Evolutionary conservation across 1,284 basidiomycete species (phyloP).

Genomic region (Ceratorhiza oryzae-sativae): DNA sequence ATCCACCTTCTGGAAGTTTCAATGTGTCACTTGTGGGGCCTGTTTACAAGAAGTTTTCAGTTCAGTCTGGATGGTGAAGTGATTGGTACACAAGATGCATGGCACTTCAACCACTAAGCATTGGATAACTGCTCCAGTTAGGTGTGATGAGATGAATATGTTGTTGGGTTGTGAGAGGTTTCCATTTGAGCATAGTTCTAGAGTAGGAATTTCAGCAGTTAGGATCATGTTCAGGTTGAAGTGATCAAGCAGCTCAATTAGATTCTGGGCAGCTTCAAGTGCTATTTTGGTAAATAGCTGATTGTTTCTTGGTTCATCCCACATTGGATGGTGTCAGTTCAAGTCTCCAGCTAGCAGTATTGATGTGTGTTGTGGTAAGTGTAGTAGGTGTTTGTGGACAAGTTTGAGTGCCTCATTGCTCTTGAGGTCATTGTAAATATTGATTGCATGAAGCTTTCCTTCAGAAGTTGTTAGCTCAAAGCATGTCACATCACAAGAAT

Average conservation of each 20-base stretch:
- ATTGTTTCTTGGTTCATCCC: conserved; percentile 51
- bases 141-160: conserved; percentile 5
- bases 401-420: conserved; percentile 44
- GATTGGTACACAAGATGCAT: conserved; percentile 32
- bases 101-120: neutral
- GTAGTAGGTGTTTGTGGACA: conserved; percentile 25
- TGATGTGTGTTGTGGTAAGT: conserved; percentile 26
- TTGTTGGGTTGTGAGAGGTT: conserved; percentile 23
- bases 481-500: conserved; percentile 48
- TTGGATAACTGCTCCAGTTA: neutral
- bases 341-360: conserved; percentile 54
- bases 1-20: conserved; percentile 20
- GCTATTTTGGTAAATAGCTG: neutral
- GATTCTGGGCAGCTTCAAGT: conserved; percentile 15
- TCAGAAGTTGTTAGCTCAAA: conserved; percentile 45
- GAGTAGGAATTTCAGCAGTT: conserved; percentile 4
- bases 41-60: neutral
- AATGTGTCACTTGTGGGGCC: neutral
- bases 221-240: conserved; percentile 16
- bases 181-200: conserved; percentile 11
- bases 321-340: conserved; percentile 59
- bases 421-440: conserved; percentile 53
- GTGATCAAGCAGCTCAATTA: conserved; percentile 11
- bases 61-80: conserved; percentile 24
- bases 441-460: conserved; percentile 45